A percentile compares a stretch with the other conserved stretches of the same genome.
Conservation (phyloP, 1,139 yeast genomes). For the Debaryomycetaceae sp. region DNA sequence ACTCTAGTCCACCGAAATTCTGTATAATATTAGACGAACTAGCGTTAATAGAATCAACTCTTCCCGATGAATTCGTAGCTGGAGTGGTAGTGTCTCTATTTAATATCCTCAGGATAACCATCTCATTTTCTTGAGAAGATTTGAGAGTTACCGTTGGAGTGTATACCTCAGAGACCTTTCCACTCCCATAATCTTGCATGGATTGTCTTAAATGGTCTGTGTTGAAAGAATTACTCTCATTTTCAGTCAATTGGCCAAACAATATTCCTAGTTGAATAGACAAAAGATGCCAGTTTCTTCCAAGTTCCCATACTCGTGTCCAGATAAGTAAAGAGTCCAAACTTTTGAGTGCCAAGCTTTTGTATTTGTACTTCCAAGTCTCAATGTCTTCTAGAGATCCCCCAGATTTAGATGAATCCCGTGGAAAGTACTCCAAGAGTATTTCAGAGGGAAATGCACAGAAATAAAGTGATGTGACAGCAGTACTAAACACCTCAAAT, state of each 20-base stretch:
- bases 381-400: conserved; percentile 6
- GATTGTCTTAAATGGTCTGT: conserved; percentile 21
- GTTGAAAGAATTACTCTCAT: conserved; percentile 11
- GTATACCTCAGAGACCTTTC: conserved; percentile 19
- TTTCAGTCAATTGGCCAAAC: conserved; percentile 15
- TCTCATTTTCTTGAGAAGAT: too few species aligned
- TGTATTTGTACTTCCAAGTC: conserved; percentile 16
- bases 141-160: too few species aligned
- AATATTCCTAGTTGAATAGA: conserved; percentile 16
- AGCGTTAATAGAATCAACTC: too few species aligned
- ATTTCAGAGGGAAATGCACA: conserved; percentile 25
- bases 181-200: conserved; percentile 26
- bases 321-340: conserved; percentile 18
- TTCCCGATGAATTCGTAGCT: too few species aligned
- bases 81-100: too few species aligned
- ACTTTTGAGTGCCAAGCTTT: conserved; percentile 16
- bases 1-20: too few species aligned
- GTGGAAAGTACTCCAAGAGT: conserved; percentile 11
- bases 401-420: conserved; percentile 1
- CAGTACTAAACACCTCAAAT: conserved; percentile 33
- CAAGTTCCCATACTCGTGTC: conserved; percentile 25
- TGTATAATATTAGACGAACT: too few species aligned
- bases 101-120: too few species aligned
- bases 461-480: conserved; percentile 30
- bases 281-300: conserved; percentile 22